Evolutionary conservation across 495 filamentous ascomycete species (phyloP), one percentile per base, ranked within the genome.

Genomic region (Daldinia vernicosa): DNA sequence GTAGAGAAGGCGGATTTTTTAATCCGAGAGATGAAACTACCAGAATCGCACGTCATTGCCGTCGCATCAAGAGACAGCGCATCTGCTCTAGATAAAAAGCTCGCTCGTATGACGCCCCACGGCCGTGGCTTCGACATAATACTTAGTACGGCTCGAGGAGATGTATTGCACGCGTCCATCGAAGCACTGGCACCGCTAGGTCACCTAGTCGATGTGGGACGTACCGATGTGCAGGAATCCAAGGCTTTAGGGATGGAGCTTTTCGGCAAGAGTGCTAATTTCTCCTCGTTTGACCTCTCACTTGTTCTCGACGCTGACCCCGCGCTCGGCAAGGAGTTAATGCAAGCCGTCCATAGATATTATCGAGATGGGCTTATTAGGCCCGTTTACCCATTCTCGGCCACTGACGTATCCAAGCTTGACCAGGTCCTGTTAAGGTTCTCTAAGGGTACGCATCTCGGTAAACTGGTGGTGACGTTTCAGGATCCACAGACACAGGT

Each of bases 401-500:
- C 72, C 0, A 77, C 71, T 32, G 62, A 77, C 17, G 66, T 84
- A n/a, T 71, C 75, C 0, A 65, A 85, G 1, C 65, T 84, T 24
- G 71, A 81, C 54, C 35, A 76, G 8, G 82, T 81, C 0, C 83
- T 88, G 73, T 75, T 82, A 4, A 51, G 69, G 4, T 73, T 89
- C 60, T 85, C 86, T 64, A 72, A 74, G 14, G 82, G 82, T 1
- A 81, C 77, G 19, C 79, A 84, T 37, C 2, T 80, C 12, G 86
- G 87, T 6, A 88, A 88, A 70, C 69, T 84, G 6, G 80, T 87
- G 1, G 58, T 87, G 9, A 72, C 66, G 1, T 70, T 68, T 1
- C 19, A 47, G 3, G 30, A 74, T 9, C 57, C 77, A 7, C 24
- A 69, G 2, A 32, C 60, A 0, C 2, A 52, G 5, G 35, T 72